Evolutionary conservation across 495 filamentous ascomycete species (phyloP), one percentile per base, ranked within the genome.

Genomic region (Penicillium robsamsonii): DNA sequence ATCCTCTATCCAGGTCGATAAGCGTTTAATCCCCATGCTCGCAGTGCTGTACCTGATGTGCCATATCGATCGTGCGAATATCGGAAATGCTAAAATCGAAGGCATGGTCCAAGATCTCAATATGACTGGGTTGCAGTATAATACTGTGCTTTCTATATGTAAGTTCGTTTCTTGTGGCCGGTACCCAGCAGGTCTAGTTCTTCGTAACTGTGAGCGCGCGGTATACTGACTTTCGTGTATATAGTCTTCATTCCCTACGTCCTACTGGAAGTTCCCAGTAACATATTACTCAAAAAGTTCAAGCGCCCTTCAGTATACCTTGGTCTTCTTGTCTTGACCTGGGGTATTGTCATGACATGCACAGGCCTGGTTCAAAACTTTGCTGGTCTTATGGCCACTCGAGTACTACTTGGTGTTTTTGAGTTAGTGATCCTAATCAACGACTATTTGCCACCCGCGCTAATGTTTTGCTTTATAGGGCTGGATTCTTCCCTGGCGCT

Each of bases 401-500:
- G 62, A 9, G 40, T 68, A 3, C 33, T 68, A 15, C 48, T 65
- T 25, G 65, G 64, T 5, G 24, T 64, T 3, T 63, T 66, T 25
- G 64, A 66, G 64, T 66, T 45, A 38, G 18, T 18, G 13, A 30
- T 12, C 12, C 12, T 9, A 3, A 48, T 24, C 24, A 30, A 12
- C 9, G 4, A 7, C 0, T 8, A 25, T 24, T 17, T 38, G n/a
- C 5, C 37, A 18, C 4, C 11, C 27, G 12, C 15, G 5, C 20
- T 52, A 17, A 46, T 18, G n/a, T n/a, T 4, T 27, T 27, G 25
- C 8, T 38, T 31, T 46, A n/a, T 22, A 59, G 57, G 44, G 54
- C 64, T 48, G 76, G 88, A 12, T 71, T 90, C 20, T 87, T 86
- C 60, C 87, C 88, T 0, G 88, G 84, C 5, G 81, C 86, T 31